These are phyloP conservation scores for Metarhizium brunneum DNA, from an alignment of 2,329 filamentous ascomycete genomes.

Conservation along the genomic window DNA sequence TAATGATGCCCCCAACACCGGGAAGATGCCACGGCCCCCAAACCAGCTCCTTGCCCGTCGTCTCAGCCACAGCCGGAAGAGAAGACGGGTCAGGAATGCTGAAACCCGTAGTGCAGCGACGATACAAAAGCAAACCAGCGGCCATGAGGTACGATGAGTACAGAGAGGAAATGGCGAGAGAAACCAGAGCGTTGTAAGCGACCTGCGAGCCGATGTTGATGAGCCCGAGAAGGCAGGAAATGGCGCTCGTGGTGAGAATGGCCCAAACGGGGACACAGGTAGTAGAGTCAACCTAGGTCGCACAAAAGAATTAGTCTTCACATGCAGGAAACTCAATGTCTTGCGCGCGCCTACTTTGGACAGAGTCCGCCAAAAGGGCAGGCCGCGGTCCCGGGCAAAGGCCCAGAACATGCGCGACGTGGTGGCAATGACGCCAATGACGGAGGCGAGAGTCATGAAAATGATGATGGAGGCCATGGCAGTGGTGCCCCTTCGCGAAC, in stretches of 20 bases:
- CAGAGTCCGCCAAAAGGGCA: conserved; percentile 19
- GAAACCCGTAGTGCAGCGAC: conserved; percentile 19
- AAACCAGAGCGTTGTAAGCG: conserved; percentile 20
- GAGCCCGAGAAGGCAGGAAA: conserved; percentile 20
- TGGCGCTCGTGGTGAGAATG: conserved; percentile 15
- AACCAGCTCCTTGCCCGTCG: too few relatives aligned
- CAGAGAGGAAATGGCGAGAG: conserved; percentile 19
- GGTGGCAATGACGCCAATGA: conserved; percentile 46
- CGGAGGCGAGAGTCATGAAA: conserved; percentile 38
- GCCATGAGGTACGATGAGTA: conserved; percentile 22
- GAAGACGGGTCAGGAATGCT: conserved; percentile 14
- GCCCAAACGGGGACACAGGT: conserved; percentile 20
- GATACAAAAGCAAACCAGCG: conserved; percentile 17
- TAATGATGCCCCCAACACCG: conserved; percentile 39
- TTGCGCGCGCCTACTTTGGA: conserved; percentile 13
- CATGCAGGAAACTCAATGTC: neutral
- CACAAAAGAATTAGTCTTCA: neutral
- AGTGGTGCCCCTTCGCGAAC: conserved; percentile 36
- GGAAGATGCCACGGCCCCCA: conserved; percentile 36
- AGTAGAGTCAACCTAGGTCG: conserved; percentile 7
- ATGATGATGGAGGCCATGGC: conserved; percentile 43
- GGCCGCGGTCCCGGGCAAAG: conserved; percentile 28
- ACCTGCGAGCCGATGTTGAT: conserved; percentile 23
- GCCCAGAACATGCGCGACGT: conserved; percentile 49
- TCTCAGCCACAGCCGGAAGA: too few relatives aligned